These are phyloP conservation scores for Priceomyces haplophilus DNA, from an alignment of 805 yeast genomes.

Conservation along the genomic window DNA sequence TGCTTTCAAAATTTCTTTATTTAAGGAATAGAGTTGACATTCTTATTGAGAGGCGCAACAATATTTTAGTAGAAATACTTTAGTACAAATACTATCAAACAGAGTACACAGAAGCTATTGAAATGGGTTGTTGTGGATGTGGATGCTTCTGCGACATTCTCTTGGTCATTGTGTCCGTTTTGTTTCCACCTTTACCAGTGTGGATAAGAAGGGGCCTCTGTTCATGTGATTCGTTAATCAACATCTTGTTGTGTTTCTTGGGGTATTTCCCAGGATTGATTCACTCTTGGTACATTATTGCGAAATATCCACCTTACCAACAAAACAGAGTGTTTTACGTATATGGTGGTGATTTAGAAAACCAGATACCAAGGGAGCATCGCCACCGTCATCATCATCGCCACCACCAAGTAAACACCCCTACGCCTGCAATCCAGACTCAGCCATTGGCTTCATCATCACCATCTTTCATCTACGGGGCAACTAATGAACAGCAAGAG, in stretches of 20 bases:
- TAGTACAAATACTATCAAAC: too few species aligned
- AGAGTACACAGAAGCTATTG: not conserved
- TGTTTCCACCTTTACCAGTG: constrained; percentile 76
- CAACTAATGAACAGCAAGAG: constrained; percentile 11
- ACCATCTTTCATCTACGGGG: constrained; percentile 10
- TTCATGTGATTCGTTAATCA: constrained; percentile 48
- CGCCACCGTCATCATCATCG: constrained; percentile 20
- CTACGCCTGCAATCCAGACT: not conserved
- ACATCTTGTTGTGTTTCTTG: constrained; percentile 41
- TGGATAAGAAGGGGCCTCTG: constrained; percentile 61
- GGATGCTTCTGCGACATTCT: constrained; percentile 50
- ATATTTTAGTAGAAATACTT: too few species aligned
- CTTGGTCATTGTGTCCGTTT: constrained; percentile 56
- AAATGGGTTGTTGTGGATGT: constrained; percentile 13
- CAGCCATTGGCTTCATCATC: constrained; percentile 9
- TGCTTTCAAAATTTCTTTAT: too few species aligned
- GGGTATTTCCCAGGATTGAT: constrained; percentile 52
- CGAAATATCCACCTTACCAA: constrained; percentile 42
- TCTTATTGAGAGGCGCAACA: too few species aligned
- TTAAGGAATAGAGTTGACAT: too few species aligned
- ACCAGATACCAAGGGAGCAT: constrained; percentile 10
- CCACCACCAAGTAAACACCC: constrained; percentile 14
- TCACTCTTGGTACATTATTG: constrained; percentile 49
- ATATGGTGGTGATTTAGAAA: constrained; percentile 35
- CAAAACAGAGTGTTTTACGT: constrained; percentile 30